Conservation (phyloP, 352 stramenopile species). For the Phytophthora ohioensis region DNA sequence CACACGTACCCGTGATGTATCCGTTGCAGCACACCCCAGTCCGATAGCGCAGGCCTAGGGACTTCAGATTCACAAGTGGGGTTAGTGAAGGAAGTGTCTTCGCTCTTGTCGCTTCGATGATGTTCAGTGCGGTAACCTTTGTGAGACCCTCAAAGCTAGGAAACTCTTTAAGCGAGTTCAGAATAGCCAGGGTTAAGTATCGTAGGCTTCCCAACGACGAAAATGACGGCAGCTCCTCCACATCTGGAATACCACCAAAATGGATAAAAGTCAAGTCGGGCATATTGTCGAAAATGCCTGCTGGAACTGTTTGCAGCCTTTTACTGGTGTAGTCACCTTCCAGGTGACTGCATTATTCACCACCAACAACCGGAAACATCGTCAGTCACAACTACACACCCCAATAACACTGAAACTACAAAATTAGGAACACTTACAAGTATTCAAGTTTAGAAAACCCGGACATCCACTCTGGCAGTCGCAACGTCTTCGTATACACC, state of each 20-base stretch:
- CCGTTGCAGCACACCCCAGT: conserved; percentile 48
- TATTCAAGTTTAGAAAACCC: conserved; percentile 44
- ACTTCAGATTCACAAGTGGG: conserved; percentile 22
- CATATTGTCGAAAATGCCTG: conserved; percentile 50
- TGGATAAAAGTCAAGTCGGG: conserved; percentile 51
- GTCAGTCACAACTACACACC: not conserved
- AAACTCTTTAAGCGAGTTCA: conserved; percentile 30
- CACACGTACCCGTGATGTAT: conserved; percentile 32
- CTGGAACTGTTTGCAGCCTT: conserved; percentile 35
- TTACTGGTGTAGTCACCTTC: conserved; percentile 49
- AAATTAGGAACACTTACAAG: conserved; percentile 33
- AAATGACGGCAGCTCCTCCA: conserved; percentile 47
- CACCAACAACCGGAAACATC: not conserved
- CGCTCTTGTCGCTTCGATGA: conserved; percentile 38
- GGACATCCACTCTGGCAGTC: conserved; percentile 36
- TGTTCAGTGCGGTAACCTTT: conserved; percentile 28
- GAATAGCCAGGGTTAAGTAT: conserved; percentile 47
- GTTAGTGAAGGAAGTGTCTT: conserved; percentile 35
- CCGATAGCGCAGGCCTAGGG: conserved; percentile 36
- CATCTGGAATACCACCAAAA: conserved; percentile 41
- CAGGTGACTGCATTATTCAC: conserved; percentile 26
- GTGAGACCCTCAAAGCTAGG: conserved; percentile 40
- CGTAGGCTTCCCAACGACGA: conserved; percentile 42
- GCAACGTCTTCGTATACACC: conserved; percentile 44
- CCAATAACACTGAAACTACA: not conserved